Evolutionary conservation across 306 rosid genomes (phyloP).

Genomic region (Ziziphus jujuba): DNA sequence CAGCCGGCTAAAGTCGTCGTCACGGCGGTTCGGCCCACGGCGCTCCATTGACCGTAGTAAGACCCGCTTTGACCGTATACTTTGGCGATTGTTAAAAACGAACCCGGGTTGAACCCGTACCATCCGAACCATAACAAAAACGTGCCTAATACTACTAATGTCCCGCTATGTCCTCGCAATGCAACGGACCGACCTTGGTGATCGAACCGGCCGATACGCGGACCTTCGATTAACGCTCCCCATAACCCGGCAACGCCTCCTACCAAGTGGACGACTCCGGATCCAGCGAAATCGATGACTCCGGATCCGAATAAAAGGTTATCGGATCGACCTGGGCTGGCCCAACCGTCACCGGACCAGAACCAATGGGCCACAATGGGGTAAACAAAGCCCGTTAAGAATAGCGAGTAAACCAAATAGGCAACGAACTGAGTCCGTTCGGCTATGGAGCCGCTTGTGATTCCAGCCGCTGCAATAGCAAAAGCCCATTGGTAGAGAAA

Average conservation of each 20-base stretch:
- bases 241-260: slow-evolving; percentile 65
- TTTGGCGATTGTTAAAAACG: slow-evolving; percentile 47
- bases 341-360: slow-evolving; percentile 66
- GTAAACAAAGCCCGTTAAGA: slow-evolving; percentile 53
- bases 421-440: slow-evolving; percentile 55
- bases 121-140: slow-evolving; percentile 65
- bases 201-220: slow-evolving; percentile 51
- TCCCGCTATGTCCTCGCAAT: slow-evolving; percentile 56
- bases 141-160: slow-evolving; percentile 51
- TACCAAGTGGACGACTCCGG: slow-evolving; percentile 63
- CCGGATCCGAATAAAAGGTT: slow-evolving; percentile 50
- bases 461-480: slow-evolving; percentile 61
- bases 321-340: slow-evolving; percentile 30
- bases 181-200: slow-evolving; percentile 41
- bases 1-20: slow-evolving; percentile 62
- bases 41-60: slow-evolving; percentile 63
- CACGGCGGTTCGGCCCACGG: slow-evolving; percentile 60
- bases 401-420: slow-evolving; percentile 51
- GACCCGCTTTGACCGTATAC: slow-evolving; percentile 39
- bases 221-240: slow-evolving; percentile 66
- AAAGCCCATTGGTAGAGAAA: slow-evolving; percentile 60
- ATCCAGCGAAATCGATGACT: slow-evolving; percentile 67
- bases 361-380: slow-evolving; percentile 68
- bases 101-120: slow-evolving; percentile 74
- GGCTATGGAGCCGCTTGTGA: slow-evolving; percentile 59